Base-by-base conservation (phyloP, 1,139 yeast species). In the Yamadazyma dushanensis region DNA sequence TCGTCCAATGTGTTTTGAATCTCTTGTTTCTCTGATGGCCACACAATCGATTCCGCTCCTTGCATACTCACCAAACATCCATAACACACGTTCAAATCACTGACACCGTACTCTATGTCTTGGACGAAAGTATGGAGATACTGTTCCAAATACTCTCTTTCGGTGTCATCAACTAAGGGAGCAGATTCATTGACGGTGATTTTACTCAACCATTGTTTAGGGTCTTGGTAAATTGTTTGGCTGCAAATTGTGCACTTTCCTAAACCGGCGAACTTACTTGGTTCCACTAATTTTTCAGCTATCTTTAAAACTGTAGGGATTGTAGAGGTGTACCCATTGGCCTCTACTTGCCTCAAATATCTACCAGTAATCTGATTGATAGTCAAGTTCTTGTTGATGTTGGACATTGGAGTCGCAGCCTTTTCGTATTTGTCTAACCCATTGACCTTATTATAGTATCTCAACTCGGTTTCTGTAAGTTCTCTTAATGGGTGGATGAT, bases 271-370 rank as follows among this genome's bases (percentile, higher is more conserved):
- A 46, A 49, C n/a, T 49, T 56, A 6, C 49, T 53, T 0, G 87
- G 88, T 8, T 73, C 73, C 1, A 78, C 78, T 34, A 92, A 63
- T 56, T 92, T 90, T 35, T 81, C 82, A 8, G 95, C 96, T 0
- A 96, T 90, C 45, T 87, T 81, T 9, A 89, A 90, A 14, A 92
- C 97, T 0, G 98, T 90, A 0, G 97, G 84, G 2, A 94, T 92
- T 3, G 94, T 88, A 35, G 95, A 88, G 0, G 96, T 88, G 52
- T 89, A 90, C 6, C 85, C 95, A 8, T 76, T 67, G 7, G 63
- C 72, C 51, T 89, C 96, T 23, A 90, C 78, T 28, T 73, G 73
- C 24, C 66, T 71, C 51, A 89, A 88, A 57, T 92, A 92, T 37
- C 81, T 76, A 26, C 79, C 67, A 2, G 90, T 81, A 33, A 92